These are phyloP conservation scores for Ceratocystis variospora DNA, from an alignment of 2,329 filamentous ascomycete genomes.

Conservation along the genomic window DNA sequence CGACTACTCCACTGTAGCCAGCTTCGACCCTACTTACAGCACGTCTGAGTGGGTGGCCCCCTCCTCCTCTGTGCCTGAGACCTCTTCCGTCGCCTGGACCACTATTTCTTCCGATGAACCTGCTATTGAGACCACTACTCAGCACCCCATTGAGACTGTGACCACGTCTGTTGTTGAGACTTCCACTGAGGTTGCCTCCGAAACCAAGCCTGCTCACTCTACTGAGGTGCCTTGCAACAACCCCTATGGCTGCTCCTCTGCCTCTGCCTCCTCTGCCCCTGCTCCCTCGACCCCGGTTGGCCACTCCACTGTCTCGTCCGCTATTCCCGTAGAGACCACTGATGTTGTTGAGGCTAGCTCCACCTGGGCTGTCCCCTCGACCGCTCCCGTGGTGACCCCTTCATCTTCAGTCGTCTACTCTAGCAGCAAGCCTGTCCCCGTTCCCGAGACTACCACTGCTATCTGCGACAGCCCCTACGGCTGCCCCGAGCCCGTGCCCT, in stretches of 20 bases:
- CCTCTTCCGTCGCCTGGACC: background rate
- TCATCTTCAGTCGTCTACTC: conserved; percentile 5
- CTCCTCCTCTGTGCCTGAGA: background rate
- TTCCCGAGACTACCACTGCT: background rate
- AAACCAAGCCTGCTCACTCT: background rate
- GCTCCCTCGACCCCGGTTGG: background rate
- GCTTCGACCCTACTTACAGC: conserved; percentile 6
- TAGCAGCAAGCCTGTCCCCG: background rate
- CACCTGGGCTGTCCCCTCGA: conserved; percentile 9
- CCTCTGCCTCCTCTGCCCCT: conserved; percentile 2
- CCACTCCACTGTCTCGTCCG: conserved; percentile 10
- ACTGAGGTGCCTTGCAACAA: conserved; percentile 7
- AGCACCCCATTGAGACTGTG: background rate
- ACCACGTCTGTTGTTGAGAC: background rate
- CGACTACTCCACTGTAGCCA: conserved; percentile 2
- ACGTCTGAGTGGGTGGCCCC: background rate
- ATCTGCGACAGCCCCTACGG: conserved; percentile 15
- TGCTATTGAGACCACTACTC: background rate
- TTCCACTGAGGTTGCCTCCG: background rate
- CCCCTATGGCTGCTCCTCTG: conserved; percentile 13
- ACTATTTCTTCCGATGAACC: conserved; percentile 4
- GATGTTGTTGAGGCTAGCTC: conserved; percentile 3
- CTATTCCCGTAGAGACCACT: background rate
- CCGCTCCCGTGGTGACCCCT: conserved; percentile 9
- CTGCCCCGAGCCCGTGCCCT: conserved; percentile 13